phyloP scores from a whole-genome alignment of 1,284 basidiomycete genomes.

The Paramarasmius palmivorus region DNA sequence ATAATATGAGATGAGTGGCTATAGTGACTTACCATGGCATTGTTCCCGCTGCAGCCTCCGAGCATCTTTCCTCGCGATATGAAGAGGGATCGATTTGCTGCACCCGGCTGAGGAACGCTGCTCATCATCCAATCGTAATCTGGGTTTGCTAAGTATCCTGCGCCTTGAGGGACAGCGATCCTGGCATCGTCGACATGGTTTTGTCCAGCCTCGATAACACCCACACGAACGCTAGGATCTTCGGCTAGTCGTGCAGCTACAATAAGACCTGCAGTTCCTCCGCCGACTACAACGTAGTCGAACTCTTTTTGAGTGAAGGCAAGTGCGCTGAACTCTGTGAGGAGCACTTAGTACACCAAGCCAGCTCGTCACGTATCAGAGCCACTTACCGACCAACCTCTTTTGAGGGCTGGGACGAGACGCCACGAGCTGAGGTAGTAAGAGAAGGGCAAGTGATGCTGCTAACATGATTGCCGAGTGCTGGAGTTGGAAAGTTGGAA shows the following conservation, averaged over 20 bases:
- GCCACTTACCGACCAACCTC: no score
- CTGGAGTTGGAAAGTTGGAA: no score
- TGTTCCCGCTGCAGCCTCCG: not conserved
- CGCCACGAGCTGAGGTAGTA: no score
- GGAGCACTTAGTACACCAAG: no score
- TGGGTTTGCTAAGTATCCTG: conserved; percentile 3
- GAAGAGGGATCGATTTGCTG: no score
- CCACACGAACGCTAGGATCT: conserved; percentile 19
- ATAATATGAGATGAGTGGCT: not conserved
- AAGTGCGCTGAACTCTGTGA: no score
- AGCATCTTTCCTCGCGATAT: not conserved
- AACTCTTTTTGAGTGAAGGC: no score
- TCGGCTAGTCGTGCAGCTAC: conserved; percentile 25
- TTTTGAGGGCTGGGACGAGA: no score
- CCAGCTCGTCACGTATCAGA: no score
- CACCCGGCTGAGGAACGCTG: not conserved
- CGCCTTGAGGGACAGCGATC: no score
- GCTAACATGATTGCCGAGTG: no score
- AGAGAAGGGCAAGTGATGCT: no score
- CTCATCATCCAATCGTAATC: conserved; percentile 7
- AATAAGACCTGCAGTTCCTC: conserved; percentile 21
- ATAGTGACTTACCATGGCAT: not conserved
- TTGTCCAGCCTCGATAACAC: conserved; percentile 27
- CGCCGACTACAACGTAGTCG: conserved; percentile 11
- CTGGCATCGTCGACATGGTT: conserved; percentile 8